A percentile compares a stretch with the other conserved stretches of the same genome.
Conservation (phyloP, 495 filamentous ascomycete genomes). For the Parathielavia appendiculata region DNA sequence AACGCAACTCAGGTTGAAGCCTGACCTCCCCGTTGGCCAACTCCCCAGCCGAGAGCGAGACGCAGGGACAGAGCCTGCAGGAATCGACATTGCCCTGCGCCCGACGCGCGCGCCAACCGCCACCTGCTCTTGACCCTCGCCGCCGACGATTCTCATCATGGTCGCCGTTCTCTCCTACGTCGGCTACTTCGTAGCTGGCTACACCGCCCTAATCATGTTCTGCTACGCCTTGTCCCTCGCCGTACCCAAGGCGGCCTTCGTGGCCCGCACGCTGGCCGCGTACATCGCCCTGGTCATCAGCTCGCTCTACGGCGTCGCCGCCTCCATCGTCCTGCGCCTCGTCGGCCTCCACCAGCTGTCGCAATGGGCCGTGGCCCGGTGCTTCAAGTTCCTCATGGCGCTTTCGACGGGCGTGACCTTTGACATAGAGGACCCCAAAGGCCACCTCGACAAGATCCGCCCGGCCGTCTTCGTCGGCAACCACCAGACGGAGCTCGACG, state of each 20-base stretch:
- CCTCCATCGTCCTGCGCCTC: slow-evolving; percentile 64
- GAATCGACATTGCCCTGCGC: background rate
- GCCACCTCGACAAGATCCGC: slow-evolving; percentile 57
- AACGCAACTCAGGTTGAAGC: background rate
- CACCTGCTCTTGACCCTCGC: background rate
- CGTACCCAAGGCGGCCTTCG: slow-evolving; percentile 57
- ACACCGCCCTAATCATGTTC: slow-evolving; percentile 52
- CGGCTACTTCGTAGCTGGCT: slow-evolving; percentile 53
- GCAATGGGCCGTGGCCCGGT: slow-evolving; percentile 78
- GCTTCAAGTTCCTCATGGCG: slow-evolving; percentile 78
- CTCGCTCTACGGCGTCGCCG: slow-evolving; percentile 73
- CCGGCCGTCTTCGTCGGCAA: slow-evolving; percentile 91
- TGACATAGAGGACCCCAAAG: slow-evolving; percentile 61
- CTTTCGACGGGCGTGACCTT: slow-evolving; percentile 74
- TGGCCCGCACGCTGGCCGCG: slow-evolving; percentile 64
- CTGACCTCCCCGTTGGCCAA: background rate
- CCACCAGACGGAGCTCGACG: slow-evolving; percentile 92
- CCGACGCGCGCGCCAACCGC: background rate
- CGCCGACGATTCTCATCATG: slow-evolving; percentile 17
- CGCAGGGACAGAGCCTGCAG: too few relatives aligned
- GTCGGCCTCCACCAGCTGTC: slow-evolving; percentile 67
- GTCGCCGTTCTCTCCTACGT: slow-evolving; percentile 37
- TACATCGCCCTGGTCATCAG: slow-evolving; percentile 61
- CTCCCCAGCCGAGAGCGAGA: background rate
- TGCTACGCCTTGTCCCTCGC: slow-evolving; percentile 53